phyloP scores from a whole-genome alignment of 2,329 filamentous ascomycete species.

The Xylaria sp. region DNA sequence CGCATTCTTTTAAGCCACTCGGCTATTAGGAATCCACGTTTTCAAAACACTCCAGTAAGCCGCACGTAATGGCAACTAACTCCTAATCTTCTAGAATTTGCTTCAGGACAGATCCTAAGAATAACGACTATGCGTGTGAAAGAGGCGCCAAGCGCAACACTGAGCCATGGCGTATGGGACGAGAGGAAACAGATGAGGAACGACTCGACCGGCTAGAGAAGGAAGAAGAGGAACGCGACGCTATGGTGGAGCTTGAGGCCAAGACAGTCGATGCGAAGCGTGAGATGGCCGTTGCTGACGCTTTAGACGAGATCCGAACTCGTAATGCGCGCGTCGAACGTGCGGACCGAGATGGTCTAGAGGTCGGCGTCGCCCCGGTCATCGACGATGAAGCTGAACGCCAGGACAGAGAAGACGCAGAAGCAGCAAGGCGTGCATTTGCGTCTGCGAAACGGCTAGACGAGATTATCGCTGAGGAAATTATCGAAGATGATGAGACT shows the following conservation, averaged over 20 bases:
- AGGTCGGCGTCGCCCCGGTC: conserved; percentile 63
- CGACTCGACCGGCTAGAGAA: conserved; percentile 87
- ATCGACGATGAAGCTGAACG: conserved; percentile 70
- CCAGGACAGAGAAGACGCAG: conserved; percentile 84
- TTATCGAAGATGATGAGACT: conserved; percentile 47
- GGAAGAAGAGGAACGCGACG: conserved; percentile 79
- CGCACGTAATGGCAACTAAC: neutral
- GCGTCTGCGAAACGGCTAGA: conserved; percentile 67
- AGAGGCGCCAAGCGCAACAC: conserved; percentile 91
- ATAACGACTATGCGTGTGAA: conserved; percentile 86
- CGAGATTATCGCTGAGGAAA: conserved; percentile 62
- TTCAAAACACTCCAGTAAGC: neutral
- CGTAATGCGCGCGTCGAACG: conserved; percentile 89
- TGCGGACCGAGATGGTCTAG: conserved; percentile 74
- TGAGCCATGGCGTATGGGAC: conserved; percentile 81
- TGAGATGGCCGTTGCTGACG: conserved; percentile 97
- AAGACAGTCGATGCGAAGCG: conserved; percentile 93
- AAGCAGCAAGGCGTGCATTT: conserved; percentile 83
- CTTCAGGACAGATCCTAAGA: conserved; percentile 83
- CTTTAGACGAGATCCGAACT: conserved; percentile 91
- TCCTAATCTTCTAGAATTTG: conserved; percentile 27
- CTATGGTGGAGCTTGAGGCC: conserved; percentile 94
- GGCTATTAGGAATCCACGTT: neutral
- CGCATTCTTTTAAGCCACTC: no score
- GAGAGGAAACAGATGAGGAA: conserved; percentile 85